A percentile compares a stretch with the other conserved stretches of the same genome.
Evolutionary conservation across 768 basidiomycete species (phyloP).

Genomic region (Mycena haematopus): DNA sequence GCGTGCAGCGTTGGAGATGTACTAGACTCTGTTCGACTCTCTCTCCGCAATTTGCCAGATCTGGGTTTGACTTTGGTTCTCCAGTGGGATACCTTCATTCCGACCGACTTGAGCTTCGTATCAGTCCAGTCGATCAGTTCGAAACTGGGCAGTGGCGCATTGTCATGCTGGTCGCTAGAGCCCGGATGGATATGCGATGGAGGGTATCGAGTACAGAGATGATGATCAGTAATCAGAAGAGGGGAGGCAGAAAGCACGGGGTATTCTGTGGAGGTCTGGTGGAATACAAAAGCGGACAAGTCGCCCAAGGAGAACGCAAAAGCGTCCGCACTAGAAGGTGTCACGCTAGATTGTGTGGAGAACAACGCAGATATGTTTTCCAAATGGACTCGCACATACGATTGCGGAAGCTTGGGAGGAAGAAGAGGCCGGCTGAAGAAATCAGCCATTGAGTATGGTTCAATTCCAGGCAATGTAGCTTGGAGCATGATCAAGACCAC

Average conservation of each 20-base stretch:
- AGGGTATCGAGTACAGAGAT: slow-evolving; percentile 65
- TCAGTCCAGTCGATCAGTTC: slow-evolving; percentile 70
- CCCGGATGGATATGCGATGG: slow-evolving; percentile 50
- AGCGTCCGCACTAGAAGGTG: slow-evolving; percentile 26
- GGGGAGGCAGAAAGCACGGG: slow-evolving; percentile 55
- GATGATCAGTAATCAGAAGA: slow-evolving; percentile 76
- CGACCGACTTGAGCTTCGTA: slow-evolving; percentile 42
- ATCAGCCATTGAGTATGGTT: slow-evolving; percentile 28
- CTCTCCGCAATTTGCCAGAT: slow-evolving; percentile 26
- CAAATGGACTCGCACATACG: slow-evolving; percentile 61
- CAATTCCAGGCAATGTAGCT: slow-evolving; percentile 26
- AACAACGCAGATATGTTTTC: slow-evolving; percentile 45
- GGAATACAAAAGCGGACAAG: slow-evolving; percentile 64
- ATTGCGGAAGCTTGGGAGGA: slow-evolving; percentile 54
- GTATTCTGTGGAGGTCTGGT: slow-evolving; percentile 23
- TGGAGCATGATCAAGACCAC: slow-evolving; percentile 57
- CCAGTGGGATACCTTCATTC: slow-evolving; percentile 70
- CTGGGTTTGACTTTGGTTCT: slow-evolving; percentile 51
- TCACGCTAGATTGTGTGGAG: slow-evolving; percentile 17
- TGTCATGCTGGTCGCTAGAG: slow-evolving; percentile 27
- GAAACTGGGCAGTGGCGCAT: slow-evolving; percentile 57
- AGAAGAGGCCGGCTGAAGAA: slow-evolving; percentile 69
- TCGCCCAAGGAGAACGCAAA: slow-evolving; percentile 51
- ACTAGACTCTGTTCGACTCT: slow-evolving; percentile 26
- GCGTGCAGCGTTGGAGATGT: slow-evolving; percentile 29